Evolutionary conservation across 192 early-diverging fungal species (phyloP).

Genomic region (Piromyces finnis): DNA sequence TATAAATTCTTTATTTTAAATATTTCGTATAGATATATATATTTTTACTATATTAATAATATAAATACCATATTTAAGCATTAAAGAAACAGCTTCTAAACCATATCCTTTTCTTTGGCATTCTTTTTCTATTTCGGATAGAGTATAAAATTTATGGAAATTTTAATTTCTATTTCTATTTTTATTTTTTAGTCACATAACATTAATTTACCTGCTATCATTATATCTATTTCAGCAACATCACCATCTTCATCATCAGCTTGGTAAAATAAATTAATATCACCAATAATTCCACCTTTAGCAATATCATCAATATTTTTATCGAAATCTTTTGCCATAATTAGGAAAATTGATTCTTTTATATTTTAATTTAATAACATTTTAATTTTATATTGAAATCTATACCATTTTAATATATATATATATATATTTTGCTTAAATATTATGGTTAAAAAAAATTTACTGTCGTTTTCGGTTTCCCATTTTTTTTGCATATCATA

Average conservation of each 20-base stretch:
- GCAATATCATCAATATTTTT: neutral
- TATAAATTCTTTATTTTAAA: no score
- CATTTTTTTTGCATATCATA: neutral
- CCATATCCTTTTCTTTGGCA: neutral
- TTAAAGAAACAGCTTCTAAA: neutral
- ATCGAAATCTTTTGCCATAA: neutral
- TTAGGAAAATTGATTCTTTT: neutral
- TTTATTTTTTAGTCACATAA: no score
- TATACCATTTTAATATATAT: no score
- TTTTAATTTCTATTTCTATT: no score
- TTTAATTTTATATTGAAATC: no score
- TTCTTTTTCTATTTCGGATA: neutral
- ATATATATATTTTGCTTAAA: no score
- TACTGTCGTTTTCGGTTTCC: neutral
- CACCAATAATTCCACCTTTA: neutral
- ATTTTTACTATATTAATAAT: no score
- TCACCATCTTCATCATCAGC: neutral
- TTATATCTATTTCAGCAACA: neutral
- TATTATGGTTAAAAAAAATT: no score
- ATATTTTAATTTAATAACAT: no score
- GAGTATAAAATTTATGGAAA: no score
- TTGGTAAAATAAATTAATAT: neutral
- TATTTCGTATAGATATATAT: no score
- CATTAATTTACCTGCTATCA: neutral
- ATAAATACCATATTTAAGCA: neutral